phyloP scores from a whole-genome alignment of 805 yeast species.

The Ogataea siamensis region DNA sequence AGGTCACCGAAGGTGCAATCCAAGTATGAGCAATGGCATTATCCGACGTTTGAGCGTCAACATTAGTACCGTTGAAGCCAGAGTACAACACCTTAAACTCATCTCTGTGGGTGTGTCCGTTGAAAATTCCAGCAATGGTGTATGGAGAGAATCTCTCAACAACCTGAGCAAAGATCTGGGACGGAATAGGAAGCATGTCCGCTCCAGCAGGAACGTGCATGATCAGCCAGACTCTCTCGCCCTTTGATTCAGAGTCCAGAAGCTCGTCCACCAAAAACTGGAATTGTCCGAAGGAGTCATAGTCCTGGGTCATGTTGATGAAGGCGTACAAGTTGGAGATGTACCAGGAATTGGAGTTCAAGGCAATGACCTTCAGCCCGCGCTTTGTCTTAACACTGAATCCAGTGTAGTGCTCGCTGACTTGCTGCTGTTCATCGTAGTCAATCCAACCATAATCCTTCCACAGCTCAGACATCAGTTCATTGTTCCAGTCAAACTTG shows the following conservation, averaged over 20 bases:
- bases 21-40: conserved; percentile 57
- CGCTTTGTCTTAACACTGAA: conserved; percentile 52
- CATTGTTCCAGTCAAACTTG: conserved; percentile 46
- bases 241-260: conserved; percentile 52
- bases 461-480: conserved; percentile 50
- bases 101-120: conserved; percentile 71
- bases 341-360: conserved; percentile 70
- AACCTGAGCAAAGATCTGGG: conserved; percentile 53
- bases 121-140: conserved; percentile 66
- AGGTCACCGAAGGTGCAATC: conserved; percentile 67
- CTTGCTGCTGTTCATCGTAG: conserved; percentile 33
- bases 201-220: conserved; percentile 65
- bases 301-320: conserved; percentile 44
- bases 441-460: conserved; percentile 45
- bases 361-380: conserved; percentile 58
- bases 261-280: conserved; percentile 61
- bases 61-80: conserved; percentile 39
- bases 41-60: conserved; percentile 37
- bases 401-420: conserved; percentile 56
- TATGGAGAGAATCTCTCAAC: conserved; percentile 66
- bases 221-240: conserved; percentile 70
- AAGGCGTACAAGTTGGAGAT: conserved; percentile 58
- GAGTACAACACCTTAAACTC: conserved; percentile 58
- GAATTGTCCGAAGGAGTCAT: conserved; percentile 64
- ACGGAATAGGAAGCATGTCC: conserved; percentile 61